These are phyloP conservation scores for Setaria italica DNA, from an alignment of 202 grass and related monocot genomes.

Conservation along the genomic window DNA sequence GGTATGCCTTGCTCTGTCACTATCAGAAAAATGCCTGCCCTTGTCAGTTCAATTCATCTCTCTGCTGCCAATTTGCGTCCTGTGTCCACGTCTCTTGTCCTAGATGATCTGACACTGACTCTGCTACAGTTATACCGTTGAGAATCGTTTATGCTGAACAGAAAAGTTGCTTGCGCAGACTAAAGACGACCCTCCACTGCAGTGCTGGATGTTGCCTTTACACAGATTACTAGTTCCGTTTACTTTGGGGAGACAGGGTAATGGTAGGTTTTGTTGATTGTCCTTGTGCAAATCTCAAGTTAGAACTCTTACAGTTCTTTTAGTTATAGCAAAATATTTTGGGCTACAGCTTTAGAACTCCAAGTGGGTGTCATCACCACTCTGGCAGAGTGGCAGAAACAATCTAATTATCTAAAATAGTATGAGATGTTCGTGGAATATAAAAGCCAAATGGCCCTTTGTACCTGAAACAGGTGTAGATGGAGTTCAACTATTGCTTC, in stretches of 20 bases:
- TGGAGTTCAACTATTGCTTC: conserved; percentile 12
- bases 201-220: conserved; percentile 20
- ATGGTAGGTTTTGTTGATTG: not conserved
- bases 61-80: conserved; percentile 17
- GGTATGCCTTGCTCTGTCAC: conserved; percentile 50
- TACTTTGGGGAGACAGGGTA: not conserved
- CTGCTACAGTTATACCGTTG: conserved; percentile 26
- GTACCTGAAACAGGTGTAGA: conserved; percentile 31
- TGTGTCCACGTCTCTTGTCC: conserved; percentile 15
- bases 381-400: conserved; percentile 26
- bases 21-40: conserved; percentile 29
- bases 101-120: conserved; percentile 41
- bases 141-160: not conserved
- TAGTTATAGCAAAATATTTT: not conserved
- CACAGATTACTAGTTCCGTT: not conserved
- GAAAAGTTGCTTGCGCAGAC: not conserved
- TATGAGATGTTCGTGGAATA: conserved; percentile 30
- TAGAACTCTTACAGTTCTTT: conserved; percentile 16
- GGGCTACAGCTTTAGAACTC: conserved; percentile 30
- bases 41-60: conserved; percentile 40
- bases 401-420: conserved; percentile 36
- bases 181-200: conserved; percentile 2
- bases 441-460: conserved; percentile 29
- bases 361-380: conserved; percentile 30
- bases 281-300: conserved; percentile 5